These are phyloP conservation scores for Sphenostylis stenocarpa DNA, from an alignment of 306 rosid genomes.

Conservation along the genomic window DNA sequence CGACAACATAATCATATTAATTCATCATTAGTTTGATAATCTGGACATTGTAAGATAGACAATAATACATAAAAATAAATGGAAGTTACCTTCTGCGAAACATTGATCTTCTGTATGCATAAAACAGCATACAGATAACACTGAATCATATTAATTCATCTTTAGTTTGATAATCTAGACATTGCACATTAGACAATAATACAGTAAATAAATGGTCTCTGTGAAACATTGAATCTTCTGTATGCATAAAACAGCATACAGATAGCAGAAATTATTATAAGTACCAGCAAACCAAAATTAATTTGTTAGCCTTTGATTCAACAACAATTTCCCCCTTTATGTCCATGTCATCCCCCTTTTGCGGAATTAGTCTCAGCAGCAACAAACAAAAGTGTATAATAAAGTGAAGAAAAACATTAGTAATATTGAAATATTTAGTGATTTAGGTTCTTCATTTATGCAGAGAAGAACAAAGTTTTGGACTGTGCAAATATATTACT, in stretches of 20 bases:
- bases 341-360: not conserved
- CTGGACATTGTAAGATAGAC: not conserved
- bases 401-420: not conserved
- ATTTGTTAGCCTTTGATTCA: not conserved
- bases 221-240: not conserved
- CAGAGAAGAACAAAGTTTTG: not conserved
- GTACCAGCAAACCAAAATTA: not conserved
- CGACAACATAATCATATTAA: not conserved
- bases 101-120: not conserved
- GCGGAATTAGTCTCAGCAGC: not conserved
- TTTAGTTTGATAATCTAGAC: not conserved
- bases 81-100: not conserved
- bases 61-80: conserved; percentile 11
- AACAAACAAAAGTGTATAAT: not conserved
- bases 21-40: not conserved
- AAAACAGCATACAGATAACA: conserved; percentile 17
- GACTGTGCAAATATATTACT: conserved; percentile 14
- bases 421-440: conserved; percentile 8
- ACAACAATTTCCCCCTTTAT: not conserved
- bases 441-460: conserved; percentile 1
- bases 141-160: not conserved
- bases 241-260: conserved; percentile 18
- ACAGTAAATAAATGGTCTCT: conserved; percentile 2
- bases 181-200: not conserved
- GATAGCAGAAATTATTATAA: not conserved